Percentiles rank a stretch among this genome's conserved stretches.
Conservation (phyloP, 495 filamentous ascomycete genomes). For the Cercophora samala region DNA sequence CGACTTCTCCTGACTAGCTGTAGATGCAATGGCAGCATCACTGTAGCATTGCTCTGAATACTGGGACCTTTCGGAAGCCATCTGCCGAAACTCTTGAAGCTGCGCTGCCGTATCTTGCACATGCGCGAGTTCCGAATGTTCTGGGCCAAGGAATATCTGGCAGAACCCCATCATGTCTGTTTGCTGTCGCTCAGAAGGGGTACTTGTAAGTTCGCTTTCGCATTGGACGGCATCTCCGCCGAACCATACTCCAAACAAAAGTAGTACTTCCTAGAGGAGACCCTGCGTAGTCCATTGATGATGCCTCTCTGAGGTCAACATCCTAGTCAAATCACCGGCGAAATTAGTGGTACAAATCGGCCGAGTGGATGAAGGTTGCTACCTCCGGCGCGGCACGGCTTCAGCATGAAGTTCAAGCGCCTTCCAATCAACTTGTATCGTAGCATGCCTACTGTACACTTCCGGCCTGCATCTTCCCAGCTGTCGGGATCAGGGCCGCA, state of each 20-base stretch:
- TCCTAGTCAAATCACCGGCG: background rate
- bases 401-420: background rate
- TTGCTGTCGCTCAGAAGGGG: background rate
- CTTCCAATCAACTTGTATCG: background rate
- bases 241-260: background rate
- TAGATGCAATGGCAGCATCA: background rate
- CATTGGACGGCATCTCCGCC: background rate
- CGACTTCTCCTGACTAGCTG: background rate
- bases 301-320: background rate
- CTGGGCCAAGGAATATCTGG: background rate
- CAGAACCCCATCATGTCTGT: background rate
- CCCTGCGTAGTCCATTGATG: background rate
- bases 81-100: background rate
- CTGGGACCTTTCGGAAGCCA: background rate
- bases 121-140: background rate
- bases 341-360: background rate
- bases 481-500: slow-evolving; percentile 4
- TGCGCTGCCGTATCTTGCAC: background rate
- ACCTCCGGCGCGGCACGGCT: background rate
- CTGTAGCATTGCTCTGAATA: background rate
- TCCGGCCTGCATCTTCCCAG: background rate
- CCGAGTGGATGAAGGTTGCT: background rate
- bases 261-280: background rate
- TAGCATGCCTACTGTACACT: background rate
- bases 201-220: background rate